Percentiles rank a stretch among this genome's conserved stretches.
These are phyloP conservation scores for Pseudocercospora musae DNA, from an alignment of 2,329 filamentous ascomycete species.

Conservation along the genomic window DNA sequence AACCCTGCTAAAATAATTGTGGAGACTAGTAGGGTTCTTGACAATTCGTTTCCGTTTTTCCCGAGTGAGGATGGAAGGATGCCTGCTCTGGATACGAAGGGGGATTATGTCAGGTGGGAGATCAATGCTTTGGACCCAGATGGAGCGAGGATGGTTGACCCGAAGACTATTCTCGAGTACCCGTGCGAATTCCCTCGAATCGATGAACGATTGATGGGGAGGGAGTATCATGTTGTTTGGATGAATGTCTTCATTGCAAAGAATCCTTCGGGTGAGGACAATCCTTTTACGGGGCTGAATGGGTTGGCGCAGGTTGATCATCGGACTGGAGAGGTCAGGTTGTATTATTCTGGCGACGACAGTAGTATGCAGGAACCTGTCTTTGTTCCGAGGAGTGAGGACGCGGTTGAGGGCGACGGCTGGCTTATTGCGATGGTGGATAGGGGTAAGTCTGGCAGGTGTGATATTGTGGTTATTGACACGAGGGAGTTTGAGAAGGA, in stretches of 20 bases:
- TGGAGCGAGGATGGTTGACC: conserved; percentile 29
- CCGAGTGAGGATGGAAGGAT: conserved; percentile 35
- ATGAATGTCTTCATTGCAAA: conserved; percentile 39
- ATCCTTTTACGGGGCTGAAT: conserved; percentile 29
- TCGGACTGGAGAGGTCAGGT: conserved; percentile 31
- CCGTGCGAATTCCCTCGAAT: conserved; percentile 46
- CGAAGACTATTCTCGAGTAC: conserved; percentile 35
- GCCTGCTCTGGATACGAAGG: conserved; percentile 37
- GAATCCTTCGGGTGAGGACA: conserved; percentile 33
- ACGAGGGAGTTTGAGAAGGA: conserved; percentile 40
- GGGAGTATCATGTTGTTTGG: conserved; percentile 41
- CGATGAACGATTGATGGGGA: conserved; percentile 44
- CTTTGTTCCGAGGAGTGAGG: conserved; percentile 47
- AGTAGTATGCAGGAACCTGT: conserved; percentile 54
- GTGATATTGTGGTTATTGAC: conserved; percentile 43
- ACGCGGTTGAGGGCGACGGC: conserved; percentile 49
- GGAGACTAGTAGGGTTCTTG: conserved; percentile 40
- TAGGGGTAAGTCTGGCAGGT: conserved; percentile 19
- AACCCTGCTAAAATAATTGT: conserved; percentile 36
- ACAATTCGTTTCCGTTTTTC: conserved; percentile 46
- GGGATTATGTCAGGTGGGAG: conserved; percentile 44
- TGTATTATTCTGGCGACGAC: conserved; percentile 37
- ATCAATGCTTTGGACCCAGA: conserved; percentile 37
- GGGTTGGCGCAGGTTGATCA: conserved; percentile 19
- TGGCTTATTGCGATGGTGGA: conserved; percentile 49